Evolutionary conservation across 371 early-diverging fungal species (phyloP).

Genomic region (Funneliformis caledonium): DNA sequence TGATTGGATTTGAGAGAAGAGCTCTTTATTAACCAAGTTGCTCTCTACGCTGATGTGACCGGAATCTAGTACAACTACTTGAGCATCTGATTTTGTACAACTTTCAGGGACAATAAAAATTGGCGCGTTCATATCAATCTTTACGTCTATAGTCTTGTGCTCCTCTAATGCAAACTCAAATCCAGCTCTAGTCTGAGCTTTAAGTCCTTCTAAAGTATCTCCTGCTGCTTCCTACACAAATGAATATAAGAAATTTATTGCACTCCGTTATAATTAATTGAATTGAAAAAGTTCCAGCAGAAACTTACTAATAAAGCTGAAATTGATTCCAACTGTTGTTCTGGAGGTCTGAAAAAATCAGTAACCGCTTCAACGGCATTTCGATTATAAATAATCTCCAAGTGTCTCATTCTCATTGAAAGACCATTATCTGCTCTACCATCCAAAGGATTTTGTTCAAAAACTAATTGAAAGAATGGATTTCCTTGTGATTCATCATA

Average conservation of each 20-base stretch:
- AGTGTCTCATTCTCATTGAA: conserved; percentile 82
- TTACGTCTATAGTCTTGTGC: conserved; percentile 87
- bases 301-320: conserved; percentile 60
- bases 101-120: conserved; percentile 94
- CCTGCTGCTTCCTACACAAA: conserved; percentile 74
- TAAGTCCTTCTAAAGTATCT: conserved; percentile 86
- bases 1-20: conserved; percentile 68
- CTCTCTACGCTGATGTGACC: conserved; percentile 91
- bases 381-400: conserved; percentile 92
- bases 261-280: no score
- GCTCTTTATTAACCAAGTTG: conserved; percentile 75
- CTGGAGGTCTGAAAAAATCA: conserved; percentile 87
- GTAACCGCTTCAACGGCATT: conserved; percentile 72
- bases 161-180: conserved; percentile 86
- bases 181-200: conserved; percentile 87
- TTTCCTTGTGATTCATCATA: conserved; percentile 43
- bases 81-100: conserved; percentile 66
- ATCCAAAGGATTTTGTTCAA: conserved; percentile 89
- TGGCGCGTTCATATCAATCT: conserved; percentile 96
- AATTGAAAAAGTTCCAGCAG: background rate
- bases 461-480: conserved; percentile 84
- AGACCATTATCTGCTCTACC: conserved; percentile 87
- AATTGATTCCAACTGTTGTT: conserved; percentile 76
- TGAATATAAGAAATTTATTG: background rate
- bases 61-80: conserved; percentile 87